Conservation (phyloP, 805 yeast genomes). For the Wickerhamomyces ciferrii region DNA sequence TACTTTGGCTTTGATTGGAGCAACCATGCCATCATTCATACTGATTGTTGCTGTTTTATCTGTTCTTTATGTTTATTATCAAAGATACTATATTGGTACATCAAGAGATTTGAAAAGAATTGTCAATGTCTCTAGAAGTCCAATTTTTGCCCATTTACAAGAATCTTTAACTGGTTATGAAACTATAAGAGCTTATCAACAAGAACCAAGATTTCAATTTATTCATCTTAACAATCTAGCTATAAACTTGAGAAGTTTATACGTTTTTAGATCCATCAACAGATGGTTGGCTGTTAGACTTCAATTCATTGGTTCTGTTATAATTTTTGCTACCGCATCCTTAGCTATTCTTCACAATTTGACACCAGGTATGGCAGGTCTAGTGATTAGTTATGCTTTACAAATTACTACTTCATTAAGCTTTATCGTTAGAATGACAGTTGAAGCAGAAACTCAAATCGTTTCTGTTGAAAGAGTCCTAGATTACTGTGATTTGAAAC, state of each 20-base stretch:
- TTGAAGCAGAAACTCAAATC: conserved; percentile 57
- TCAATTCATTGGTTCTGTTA: conserved; percentile 53
- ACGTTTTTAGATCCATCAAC: conserved; percentile 55
- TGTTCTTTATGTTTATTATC: conserved; percentile 63
- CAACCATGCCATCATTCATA: conserved; percentile 49
- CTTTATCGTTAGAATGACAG: conserved; percentile 54
- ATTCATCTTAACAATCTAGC: conserved; percentile 67
- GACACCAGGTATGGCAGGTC: conserved; percentile 57
- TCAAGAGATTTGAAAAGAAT: conserved; percentile 78
- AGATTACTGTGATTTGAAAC: conserved; percentile 46
- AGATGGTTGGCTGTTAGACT: conserved; percentile 65
- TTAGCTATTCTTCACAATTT: conserved; percentile 41
- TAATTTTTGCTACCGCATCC: conserved; percentile 45
- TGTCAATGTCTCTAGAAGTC: conserved; percentile 63
- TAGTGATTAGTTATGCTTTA: conserved; percentile 59
- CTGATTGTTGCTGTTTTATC: conserved; percentile 38
- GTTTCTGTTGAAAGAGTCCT: conserved; percentile 65
- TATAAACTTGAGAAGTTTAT: conserved; percentile 73
- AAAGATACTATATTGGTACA: conserved; percentile 60
- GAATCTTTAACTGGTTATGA: conserved; percentile 75
- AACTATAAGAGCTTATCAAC: conserved; percentile 76
- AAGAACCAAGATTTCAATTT: conserved; percentile 53
- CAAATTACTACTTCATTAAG: conserved; percentile 48
- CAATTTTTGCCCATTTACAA: conserved; percentile 77
- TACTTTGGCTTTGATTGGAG: conserved; percentile 47